These are phyloP conservation scores for Fusarium anguioides DNA, from an alignment of 2,329 filamentous ascomycete species.

Conservation along the genomic window DNA sequence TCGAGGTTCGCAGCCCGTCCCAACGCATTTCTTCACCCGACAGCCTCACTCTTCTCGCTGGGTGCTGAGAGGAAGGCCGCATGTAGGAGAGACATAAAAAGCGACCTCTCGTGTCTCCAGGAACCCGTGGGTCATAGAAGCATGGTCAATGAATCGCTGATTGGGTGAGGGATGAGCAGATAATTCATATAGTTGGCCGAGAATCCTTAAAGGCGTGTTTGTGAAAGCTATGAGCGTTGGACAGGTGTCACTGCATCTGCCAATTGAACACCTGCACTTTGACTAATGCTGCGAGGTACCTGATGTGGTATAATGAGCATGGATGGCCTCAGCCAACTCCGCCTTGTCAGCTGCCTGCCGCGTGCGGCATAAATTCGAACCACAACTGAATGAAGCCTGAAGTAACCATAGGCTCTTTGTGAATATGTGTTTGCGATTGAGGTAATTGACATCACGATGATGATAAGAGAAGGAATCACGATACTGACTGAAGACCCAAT, in stretches of 20 bases:
- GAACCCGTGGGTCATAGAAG: slow-evolving; percentile 16
- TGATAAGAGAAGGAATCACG: slow-evolving; percentile 3
- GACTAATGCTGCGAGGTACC: slow-evolving; percentile 32
- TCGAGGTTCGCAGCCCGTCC: slow-evolving; percentile 15
- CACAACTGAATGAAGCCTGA: slow-evolving; percentile 4
- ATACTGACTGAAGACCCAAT: not conserved
- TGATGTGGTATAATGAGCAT: slow-evolving; percentile 28
- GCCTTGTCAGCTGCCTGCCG: slow-evolving; percentile 37
- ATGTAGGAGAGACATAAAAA: slow-evolving; percentile 27
- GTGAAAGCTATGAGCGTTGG: slow-evolving; percentile 29
- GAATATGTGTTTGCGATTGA: slow-evolving; percentile 6
- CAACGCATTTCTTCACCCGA: slow-evolving; percentile 14
- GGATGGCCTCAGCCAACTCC: slow-evolving; percentile 21
- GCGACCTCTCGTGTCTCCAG: slow-evolving; percentile 23
- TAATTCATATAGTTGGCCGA: slow-evolving; percentile 30
- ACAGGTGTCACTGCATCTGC: slow-evolving; percentile 39
- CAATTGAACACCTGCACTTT: slow-evolving; percentile 31
- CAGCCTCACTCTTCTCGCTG: slow-evolving; percentile 39
- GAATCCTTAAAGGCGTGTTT: slow-evolving; percentile 5
- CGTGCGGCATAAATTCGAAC: slow-evolving; percentile 9
- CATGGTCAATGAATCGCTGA: slow-evolving; percentile 8
- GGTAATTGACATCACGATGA: slow-evolving; percentile 5
- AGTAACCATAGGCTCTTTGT: not conserved
- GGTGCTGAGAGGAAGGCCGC: slow-evolving; percentile 20
- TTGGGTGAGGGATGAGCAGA: slow-evolving; percentile 12